Conservation (phyloP, 1,284 basidiomycete genomes). For the Ustilago curta region DNA sequence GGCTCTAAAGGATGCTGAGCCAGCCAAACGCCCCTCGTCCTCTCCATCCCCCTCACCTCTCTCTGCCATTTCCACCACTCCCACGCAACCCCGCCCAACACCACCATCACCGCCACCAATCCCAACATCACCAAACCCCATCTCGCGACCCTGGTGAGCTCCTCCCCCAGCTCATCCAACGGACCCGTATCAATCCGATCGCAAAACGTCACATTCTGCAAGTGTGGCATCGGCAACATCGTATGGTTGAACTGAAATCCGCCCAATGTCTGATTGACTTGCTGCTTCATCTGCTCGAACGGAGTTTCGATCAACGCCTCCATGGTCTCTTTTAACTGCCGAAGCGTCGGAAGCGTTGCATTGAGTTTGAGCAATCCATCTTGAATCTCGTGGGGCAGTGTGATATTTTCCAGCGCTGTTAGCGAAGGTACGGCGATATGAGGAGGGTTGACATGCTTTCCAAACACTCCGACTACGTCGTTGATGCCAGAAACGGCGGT, state of each 20-base stretch:
- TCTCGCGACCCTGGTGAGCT: slow-evolving; percentile 25
- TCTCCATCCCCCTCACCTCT: slow-evolving; percentile 37
- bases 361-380: slow-evolving; percentile 81
- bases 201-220: slow-evolving; percentile 48
- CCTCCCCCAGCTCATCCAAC: slow-evolving; percentile 49
- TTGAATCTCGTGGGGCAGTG: slow-evolving; percentile 83
- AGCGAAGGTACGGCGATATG: slow-evolving; percentile 68
- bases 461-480: slow-evolving; percentile 49
- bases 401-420: slow-evolving; percentile 79
- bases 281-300: slow-evolving; percentile 48
- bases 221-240: slow-evolving; percentile 41
- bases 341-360: slow-evolving; percentile 81
- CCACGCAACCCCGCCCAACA: slow-evolving; percentile 22
- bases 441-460: slow-evolving; percentile 44
- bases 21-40: slow-evolving; percentile 43
- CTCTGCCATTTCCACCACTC: slow-evolving; percentile 57
- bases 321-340: slow-evolving; percentile 80
- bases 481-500: slow-evolving; percentile 49
- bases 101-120: slow-evolving; percentile 35
- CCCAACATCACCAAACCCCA: slow-evolving; percentile 37
- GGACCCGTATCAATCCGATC: slow-evolving; percentile 46
- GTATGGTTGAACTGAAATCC: slow-evolving; percentile 48
- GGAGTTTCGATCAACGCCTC: slow-evolving; percentile 71
- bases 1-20: slow-evolving; percentile 4
- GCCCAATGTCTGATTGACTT: slow-evolving; percentile 52